These are phyloP conservation scores for Puccinia coronata DNA, from an alignment of 1,284 basidiomycete genomes.

Conservation along the genomic window DNA sequence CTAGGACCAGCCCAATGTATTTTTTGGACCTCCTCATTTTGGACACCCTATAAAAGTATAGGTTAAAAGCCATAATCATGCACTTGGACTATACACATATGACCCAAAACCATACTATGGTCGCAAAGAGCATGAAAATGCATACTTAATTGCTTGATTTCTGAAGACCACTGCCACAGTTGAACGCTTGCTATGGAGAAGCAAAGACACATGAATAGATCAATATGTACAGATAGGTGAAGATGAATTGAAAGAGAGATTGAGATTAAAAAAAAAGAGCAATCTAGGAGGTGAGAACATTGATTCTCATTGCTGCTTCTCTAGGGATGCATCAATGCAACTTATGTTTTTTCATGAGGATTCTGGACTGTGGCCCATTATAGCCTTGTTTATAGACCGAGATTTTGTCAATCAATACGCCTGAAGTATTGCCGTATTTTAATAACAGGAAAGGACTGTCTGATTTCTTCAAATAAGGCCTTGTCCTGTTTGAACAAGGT, in stretches of 20 bases:
- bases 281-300: slow-evolving; percentile 11
- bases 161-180: too few species aligned
- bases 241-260: too few species aligned
- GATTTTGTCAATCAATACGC: not conserved
- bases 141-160: too few species aligned
- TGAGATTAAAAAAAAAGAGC: too few species aligned
- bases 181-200: not conserved
- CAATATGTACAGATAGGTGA: too few species aligned
- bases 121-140: too few species aligned
- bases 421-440: not conserved
- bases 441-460: not conserved
- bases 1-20: not conserved
- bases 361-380: not conserved
- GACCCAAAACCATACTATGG: not conserved
- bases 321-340: slow-evolving; percentile 16
- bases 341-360: slow-evolving; percentile 11
- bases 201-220: not conserved
- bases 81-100: too few species aligned
- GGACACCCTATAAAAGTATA: not conserved
- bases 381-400: slow-evolving; percentile 15
- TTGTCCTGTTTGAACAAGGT: too few species aligned
- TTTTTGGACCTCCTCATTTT: not conserved
- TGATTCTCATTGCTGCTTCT: not conserved
- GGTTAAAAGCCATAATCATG: not conserved
- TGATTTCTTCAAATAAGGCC: not conserved